Conservation (phyloP, 371 early-diverging fungal genomes). For the Lichtheimia hyalospora region DNA sequence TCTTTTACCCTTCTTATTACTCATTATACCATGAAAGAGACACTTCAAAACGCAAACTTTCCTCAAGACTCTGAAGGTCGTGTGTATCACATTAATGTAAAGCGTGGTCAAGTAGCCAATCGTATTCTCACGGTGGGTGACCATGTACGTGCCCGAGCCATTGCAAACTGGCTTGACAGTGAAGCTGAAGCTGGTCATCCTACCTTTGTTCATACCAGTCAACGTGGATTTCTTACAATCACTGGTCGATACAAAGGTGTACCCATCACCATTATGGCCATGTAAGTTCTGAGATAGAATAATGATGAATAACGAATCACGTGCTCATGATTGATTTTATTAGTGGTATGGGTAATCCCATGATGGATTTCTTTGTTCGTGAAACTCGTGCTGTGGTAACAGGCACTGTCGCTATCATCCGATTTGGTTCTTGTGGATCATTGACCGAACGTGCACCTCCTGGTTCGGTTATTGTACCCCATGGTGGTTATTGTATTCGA, state of each 20-base stretch:
- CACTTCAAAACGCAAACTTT: constrained; percentile 78
- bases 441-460: constrained; percentile 56
- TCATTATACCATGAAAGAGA: constrained; percentile 35
- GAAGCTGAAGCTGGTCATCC: constrained; percentile 52
- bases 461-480: constrained; percentile 80
- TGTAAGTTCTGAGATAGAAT: constrained; percentile 38
- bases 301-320: background rate
- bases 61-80: constrained; percentile 78
- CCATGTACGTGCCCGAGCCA: constrained; percentile 70
- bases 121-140: constrained; percentile 95
- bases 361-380: constrained; percentile 95
- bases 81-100: constrained; percentile 87
- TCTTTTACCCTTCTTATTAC: constrained; percentile 6
- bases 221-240: constrained; percentile 89
- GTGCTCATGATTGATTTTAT: background rate
- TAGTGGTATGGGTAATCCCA: constrained; percentile 76
- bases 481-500: constrained; percentile 68
- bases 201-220: constrained; percentile 62
- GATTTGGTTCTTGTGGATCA: constrained; percentile 93
- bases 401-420: constrained; percentile 81
- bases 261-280: constrained; percentile 87
- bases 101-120: constrained; percentile 85
- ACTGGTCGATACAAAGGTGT: constrained; percentile 84
- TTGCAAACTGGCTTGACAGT: constrained; percentile 65
- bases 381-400: constrained; percentile 85